Evolutionary conservation across 140 eudicot species (phyloP), one percentile per base, ranked within the genome.

Genomic region (Erigeron philadelphicus): DNA sequence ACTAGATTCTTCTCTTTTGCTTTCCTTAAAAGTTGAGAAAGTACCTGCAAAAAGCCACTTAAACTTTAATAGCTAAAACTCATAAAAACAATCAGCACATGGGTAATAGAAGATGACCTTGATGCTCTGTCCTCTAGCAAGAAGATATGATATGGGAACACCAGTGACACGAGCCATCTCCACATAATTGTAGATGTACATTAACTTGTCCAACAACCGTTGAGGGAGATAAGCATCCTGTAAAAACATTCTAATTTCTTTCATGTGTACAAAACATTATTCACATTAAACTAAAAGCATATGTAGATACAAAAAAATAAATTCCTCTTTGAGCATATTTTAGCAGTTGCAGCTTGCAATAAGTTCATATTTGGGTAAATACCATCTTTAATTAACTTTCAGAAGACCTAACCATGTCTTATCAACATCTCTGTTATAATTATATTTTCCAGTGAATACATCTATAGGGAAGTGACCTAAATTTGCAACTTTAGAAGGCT

Each of bases 191-290:
- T 94, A 94, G 61, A 94, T 78, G 75, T 77, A 89, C 99, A 94
- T 94, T 75, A 94, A 60, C 89, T 94, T 94, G 80, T 94, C 99
- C 81, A 94, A 73, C 81, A 94, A 84, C 69, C 99, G 83, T 66
- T 94, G 99, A 66, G 99, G 99, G 72, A 94, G 97, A 84, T 94
- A 89, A 65, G 99, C 99, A 85, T 94, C 99, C 99, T 94, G 82
- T 56, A 81, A 53, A 64, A 55, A 65, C 21, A 58, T 35, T 64
- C 45, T n/a, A 69, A 9, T 18, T 17, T 71, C 52, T 65, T 73
- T 57, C 79, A 21, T 17, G 23, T 64, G 77, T 61, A 25, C 3
- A 41, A 25, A 72, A 72, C 44, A 40, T 3, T 15, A 74, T 46
- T 58, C 40, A 5, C 49, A 18, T 54, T 64, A 21, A 47, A 57